A percentile compares a stretch with the other conserved stretches of the same genome.
phyloP scores from a whole-genome alignment of 2,329 filamentous ascomycete genomes.

The Talaromyces sp. region DNA sequence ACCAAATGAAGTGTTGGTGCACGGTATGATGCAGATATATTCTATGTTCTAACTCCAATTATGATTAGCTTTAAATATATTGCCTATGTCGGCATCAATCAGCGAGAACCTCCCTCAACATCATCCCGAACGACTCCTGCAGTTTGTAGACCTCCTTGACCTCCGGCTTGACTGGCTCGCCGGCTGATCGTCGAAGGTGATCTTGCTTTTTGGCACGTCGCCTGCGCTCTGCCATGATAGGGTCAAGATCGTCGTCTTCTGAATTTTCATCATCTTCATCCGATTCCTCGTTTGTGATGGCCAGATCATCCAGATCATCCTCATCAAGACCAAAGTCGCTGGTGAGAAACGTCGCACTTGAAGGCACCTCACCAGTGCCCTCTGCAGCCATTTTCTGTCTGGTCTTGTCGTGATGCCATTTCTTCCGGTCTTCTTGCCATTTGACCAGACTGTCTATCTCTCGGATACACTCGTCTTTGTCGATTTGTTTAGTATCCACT shows the following conservation, averaged over 20 bases:
- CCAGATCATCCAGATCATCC: slow-evolving; percentile 78
- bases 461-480: slow-evolving; percentile 68
- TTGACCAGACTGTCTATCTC: slow-evolving; percentile 85
- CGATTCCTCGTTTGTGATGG: slow-evolving; percentile 71
- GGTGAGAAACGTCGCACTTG: slow-evolving; percentile 63
- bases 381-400: slow-evolving; percentile 98
- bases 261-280: slow-evolving; percentile 66
- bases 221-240: slow-evolving; percentile 81
- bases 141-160: slow-evolving; percentile 79
- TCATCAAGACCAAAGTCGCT: slow-evolving; percentile 88
- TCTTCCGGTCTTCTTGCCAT: slow-evolving; percentile 94
- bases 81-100: slow-evolving; percentile 47
- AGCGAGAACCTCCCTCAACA: slow-evolving; percentile 78
- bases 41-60: background rate
- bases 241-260: slow-evolving; percentile 75
- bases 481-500: slow-evolving; percentile 63
- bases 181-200: slow-evolving; percentile 73
- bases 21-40: background rate
- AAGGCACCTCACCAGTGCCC: slow-evolving; percentile 54
- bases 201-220: slow-evolving; percentile 75
- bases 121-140: slow-evolving; percentile 73
- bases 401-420: slow-evolving; percentile 98
- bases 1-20: background rate
- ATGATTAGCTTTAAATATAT: slow-evolving; percentile 10
- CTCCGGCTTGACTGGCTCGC: slow-evolving; percentile 77